Base-by-base conservation (phyloP, 2,329 filamentous ascomycete species). In the Thelonectria discophora region DNA sequence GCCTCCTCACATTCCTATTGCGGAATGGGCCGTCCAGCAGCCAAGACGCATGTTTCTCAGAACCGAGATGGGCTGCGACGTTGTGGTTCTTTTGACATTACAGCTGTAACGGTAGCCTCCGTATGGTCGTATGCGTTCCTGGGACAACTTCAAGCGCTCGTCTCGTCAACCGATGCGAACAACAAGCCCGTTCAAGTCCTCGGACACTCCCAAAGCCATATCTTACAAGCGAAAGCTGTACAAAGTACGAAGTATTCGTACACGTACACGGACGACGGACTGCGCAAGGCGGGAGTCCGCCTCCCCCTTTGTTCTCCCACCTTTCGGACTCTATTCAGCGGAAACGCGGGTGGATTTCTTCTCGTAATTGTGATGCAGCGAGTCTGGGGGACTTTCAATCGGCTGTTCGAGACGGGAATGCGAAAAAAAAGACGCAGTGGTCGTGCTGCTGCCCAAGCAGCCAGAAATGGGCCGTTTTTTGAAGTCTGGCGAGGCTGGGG, bases 1-100 rank as follows among this genome's bases (percentile, higher is more conserved):
- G 48, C 62, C 65, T 69, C 66, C 48, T 46, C 54, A 69, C 62
- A 64, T 69, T 54, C 66, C 66, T 42, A 37, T 65, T 60, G 42
- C 20, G 52, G 64, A 58, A 60, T 40, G 39, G 59, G 53, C 46
- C 50, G 53, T 49, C 43, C 24, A 39, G 12, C 34, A 37, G 34
- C 34, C 34, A 37, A 37, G 34, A 37, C 34, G 34, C 34, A 13
- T 37, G 34, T 15, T 37, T 2, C 21, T 37, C 10, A 6, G 34
- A 37, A 37, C 34, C 34, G 34, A 37, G 34, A 37, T 37, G 15
- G 34, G 11, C 34, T 13, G 10, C 10, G 11, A 32, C n/a, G 30
- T 32, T 7, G 11, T 32, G 34, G 12, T 37, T 37, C 10, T 12
- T 11, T 37, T 37, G 27, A 30, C 27, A 10, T 30, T 30, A 6